A percentile compares a stretch with the other conserved stretches of the same genome.
Conservation (phyloP, 768 basidiomycete species). For the Tylopilus rubrobrunneus region DNA sequence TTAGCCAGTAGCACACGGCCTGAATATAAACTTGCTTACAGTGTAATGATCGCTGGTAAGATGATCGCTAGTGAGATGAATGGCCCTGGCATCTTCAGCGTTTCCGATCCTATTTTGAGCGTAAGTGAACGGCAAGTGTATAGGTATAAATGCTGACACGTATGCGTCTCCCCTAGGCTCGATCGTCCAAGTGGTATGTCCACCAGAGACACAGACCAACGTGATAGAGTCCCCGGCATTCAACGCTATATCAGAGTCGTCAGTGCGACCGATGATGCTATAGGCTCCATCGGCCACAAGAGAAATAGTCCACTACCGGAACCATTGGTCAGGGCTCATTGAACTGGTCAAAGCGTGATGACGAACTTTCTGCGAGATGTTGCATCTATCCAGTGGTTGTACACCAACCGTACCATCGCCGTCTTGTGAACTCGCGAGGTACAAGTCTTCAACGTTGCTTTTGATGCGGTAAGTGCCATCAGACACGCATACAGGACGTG, state of each 20-base stretch:
- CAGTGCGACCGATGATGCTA: neutral
- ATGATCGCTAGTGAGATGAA: too few relatives aligned
- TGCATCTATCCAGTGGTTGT: neutral
- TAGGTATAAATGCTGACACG: neutral
- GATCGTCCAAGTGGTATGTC: slow-evolving; percentile 1
- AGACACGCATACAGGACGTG: neutral
- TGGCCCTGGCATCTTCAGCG: slow-evolving; percentile 1
- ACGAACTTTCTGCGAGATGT: neutral
- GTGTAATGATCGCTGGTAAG: too few relatives aligned
- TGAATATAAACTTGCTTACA: neutral
- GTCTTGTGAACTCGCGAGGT: neutral
- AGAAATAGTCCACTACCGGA: slow-evolving; percentile 1
- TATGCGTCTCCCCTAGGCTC: slow-evolving; percentile 2
- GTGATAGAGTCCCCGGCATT: neutral
- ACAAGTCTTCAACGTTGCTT: neutral
- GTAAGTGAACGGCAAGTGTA: neutral
- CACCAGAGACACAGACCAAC: neutral
- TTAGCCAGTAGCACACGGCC: neutral
- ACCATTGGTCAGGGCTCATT: neutral
- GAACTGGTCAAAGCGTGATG: neutral
- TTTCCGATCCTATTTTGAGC: slow-evolving; percentile 2
- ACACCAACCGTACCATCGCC: neutral
- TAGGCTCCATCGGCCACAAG: neutral
- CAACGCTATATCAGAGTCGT: neutral
- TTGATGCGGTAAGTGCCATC: slow-evolving; percentile 4